A percentile compares a stretch with the other conserved stretches of the same genome.
phyloP scores from a whole-genome alignment of 306 rosid species.

The Medicago arabica region DNA sequence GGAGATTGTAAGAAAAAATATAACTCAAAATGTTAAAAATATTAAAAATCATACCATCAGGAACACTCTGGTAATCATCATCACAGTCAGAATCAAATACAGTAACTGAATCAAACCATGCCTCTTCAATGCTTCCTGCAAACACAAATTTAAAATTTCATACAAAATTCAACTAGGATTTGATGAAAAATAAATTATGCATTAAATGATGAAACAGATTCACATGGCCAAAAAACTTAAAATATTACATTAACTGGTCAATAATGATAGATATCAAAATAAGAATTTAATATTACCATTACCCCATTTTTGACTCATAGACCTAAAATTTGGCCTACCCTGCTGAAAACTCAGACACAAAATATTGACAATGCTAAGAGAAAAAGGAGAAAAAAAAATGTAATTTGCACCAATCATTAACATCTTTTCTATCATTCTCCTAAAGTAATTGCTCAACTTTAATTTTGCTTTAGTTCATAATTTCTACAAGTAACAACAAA shows the following conservation, averaged over 20 bases:
- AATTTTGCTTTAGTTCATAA: constrained; percentile 16
- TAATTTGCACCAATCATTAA: constrained; percentile 28
- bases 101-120: constrained; percentile 84
- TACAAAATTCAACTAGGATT: constrained; percentile 33
- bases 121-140: constrained; percentile 67
- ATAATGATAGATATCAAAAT: background rate
- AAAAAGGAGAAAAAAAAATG: background rate
- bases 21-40: too few relatives aligned
- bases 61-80: constrained; percentile 86
- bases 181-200: background rate
- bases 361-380: constrained; percentile 33
- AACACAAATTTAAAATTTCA: constrained; percentile 36
- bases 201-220: constrained; percentile 9
- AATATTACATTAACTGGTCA: background rate
- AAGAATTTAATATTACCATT: background rate
- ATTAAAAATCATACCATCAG: constrained; percentile 63
- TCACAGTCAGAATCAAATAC: constrained; percentile 87
- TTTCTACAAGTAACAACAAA: constrained; percentile 31
- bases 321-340: constrained; percentile 17
- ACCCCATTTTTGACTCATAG: background rate
- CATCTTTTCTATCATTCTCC: constrained; percentile 19
- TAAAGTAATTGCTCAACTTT: background rate
- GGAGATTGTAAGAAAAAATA: background rate
- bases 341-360: background rate
- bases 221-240: constrained; percentile 13